Base-by-base conservation (phyloP, 495 filamentous ascomycete genomes). In the Daldinia concentrica region DNA sequence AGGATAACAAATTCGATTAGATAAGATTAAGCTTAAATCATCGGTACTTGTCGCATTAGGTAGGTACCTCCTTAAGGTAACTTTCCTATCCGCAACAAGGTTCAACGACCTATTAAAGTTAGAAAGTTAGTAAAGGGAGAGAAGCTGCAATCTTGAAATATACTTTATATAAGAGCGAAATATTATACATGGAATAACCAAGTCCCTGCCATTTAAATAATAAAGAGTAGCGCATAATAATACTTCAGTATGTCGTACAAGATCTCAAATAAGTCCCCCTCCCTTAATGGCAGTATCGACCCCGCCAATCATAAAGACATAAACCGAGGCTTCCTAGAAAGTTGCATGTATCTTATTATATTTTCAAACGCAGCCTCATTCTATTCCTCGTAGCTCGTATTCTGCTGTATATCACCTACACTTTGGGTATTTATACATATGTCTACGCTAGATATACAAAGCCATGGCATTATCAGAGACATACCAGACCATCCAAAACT, bases 401-500 rank as follows among this genome's bases (percentile, higher is more conserved):
- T 52, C 30, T 54, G 26, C 51, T 54, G n/a, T 54, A n/a, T 54
- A 7, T 7, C 3, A 7, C 22, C 27, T n/a, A 30, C 51, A 54
- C n/a, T 54, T 54, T n/a, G 12, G 14, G 11, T 30, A 3, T 27
- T n/a, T 30, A 54, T 22, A 4, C 27, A 30, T 54, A 11, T 22
- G 24, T 24, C 19, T 24, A 48, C 43, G 8, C 4, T 48, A 7
- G 43, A n/a, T 5, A 41, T n/a, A 3, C 19, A 6, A 9, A 56
- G 26, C 27, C 51, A 73, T 73, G 70, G 68, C 43, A 29, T 76
- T 60, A 7, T 51, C 63, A 17, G 30, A 63, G 15, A 75, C 77
- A 30, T 80, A 76, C 54, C 50, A 68, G 19, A 61, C 69, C 24
- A 69, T 85, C 62, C 76, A 77, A 39, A 74, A 62, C 24, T 84